phyloP scores from a whole-genome alignment of 176 grass and related monocot genomes.

The Aegilops bicornis region DNA sequence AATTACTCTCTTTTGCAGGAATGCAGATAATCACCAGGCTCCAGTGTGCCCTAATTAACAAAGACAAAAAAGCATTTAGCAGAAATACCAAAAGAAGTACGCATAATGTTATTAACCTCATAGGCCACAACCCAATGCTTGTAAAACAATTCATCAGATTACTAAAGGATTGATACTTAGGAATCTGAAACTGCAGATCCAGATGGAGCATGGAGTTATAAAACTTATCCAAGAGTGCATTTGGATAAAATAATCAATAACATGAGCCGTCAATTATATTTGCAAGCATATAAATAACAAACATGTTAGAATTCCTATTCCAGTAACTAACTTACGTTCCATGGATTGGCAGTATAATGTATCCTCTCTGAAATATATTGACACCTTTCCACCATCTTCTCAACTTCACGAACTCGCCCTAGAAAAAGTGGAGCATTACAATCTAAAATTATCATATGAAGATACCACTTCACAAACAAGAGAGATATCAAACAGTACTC shows the following conservation, averaged over 20 bases:
- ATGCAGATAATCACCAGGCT: slow-evolving; percentile 92
- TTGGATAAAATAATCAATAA: slow-evolving; percentile 12
- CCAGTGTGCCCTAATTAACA: slow-evolving; percentile 73
- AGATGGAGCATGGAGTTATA: not conserved
- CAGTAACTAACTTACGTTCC: slow-evolving; percentile 57
- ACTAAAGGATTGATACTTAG: not conserved
- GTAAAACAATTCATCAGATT: not conserved
- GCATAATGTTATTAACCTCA: slow-evolving; percentile 3
- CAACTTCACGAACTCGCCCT: slow-evolving; percentile 62
- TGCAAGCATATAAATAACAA: slow-evolving; percentile 1
- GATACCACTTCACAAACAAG: slow-evolving; percentile 6
- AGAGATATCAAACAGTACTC: not conserved
- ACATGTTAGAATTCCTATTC: not conserved
- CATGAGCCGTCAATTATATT: not conserved
- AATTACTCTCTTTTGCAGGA: slow-evolving; percentile 66
- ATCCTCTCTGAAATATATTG: slow-evolving; percentile 80
- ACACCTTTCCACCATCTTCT: slow-evolving; percentile 99
- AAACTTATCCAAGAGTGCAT: not conserved
- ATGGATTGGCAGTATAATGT: slow-evolving; percentile 91
- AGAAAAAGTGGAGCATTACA: slow-evolving; percentile 21
- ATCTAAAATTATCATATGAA: slow-evolving; percentile 22
- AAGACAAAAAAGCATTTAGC: slow-evolving; percentile 16
- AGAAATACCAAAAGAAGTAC: not conserved
- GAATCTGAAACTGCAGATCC: not conserved
- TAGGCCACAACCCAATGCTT: not conserved